Evolutionary conservation across 2,329 filamentous ascomycete species (phyloP).

Genomic region (Raffaelea deltoideospora): DNA sequence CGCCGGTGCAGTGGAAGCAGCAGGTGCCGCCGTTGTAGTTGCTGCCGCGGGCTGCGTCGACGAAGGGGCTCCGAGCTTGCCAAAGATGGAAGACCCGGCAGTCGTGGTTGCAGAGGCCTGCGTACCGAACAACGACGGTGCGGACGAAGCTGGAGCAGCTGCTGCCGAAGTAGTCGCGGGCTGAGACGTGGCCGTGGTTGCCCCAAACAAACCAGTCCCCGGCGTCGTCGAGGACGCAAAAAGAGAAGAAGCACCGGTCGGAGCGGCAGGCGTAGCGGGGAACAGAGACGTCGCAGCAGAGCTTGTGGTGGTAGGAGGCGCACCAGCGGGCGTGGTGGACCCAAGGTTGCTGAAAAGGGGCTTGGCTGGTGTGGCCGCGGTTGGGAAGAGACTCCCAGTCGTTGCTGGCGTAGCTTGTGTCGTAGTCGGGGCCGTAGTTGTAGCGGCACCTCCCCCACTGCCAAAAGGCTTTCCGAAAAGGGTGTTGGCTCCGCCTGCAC

Average conservation of each 20-base stretch:
- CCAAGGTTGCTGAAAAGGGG: slow-evolving; percentile 26
- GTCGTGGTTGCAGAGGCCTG: slow-evolving; percentile 1
- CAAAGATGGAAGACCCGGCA: background rate
- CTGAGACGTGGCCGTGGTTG: background rate
- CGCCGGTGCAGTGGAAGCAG: slow-evolving; percentile 4
- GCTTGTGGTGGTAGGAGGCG: slow-evolving; percentile 30
- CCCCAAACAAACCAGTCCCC: background rate
- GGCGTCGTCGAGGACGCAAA: slow-evolving; percentile 2
- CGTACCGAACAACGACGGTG: slow-evolving; percentile 2
- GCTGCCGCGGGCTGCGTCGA: too few species aligned
- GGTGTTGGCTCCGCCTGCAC: background rate
- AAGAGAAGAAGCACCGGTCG: background rate
- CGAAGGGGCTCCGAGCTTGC: background rate
- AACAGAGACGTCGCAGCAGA: slow-evolving; percentile 2
- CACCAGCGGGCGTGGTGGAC: slow-evolving; percentile 40
- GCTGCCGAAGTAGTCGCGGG: background rate
- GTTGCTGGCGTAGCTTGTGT: background rate
- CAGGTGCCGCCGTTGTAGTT: background rate
- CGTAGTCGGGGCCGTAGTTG: too few species aligned
- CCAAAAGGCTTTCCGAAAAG: background rate
- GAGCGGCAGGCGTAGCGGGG: background rate
- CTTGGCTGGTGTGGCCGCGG: slow-evolving; percentile 29
- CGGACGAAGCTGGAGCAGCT: background rate
- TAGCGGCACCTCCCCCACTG: too few species aligned
- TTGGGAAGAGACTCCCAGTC: slow-evolving; percentile 2